These are phyloP conservation scores for Pugionium dolabratum DNA, from an alignment of 345 rosid species.

Conservation along the genomic window DNA sequence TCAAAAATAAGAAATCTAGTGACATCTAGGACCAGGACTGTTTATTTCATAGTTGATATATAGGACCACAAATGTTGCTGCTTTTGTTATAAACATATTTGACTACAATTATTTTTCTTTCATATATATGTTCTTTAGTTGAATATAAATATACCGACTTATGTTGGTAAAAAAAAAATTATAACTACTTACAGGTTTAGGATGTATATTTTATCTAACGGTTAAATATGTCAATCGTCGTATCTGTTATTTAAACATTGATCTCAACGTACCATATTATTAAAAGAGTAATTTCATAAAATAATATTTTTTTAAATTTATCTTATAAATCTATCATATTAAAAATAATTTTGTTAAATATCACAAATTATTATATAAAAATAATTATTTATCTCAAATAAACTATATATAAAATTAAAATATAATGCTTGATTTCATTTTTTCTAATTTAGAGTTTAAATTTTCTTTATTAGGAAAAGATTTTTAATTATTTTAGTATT, in stretches of 20 bases:
- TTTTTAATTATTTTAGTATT: too few relatives aligned
- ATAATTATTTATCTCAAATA: too few relatives aligned
- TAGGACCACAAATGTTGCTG: conserved; percentile 7
- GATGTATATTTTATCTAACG: not conserved
- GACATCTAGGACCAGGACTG: not conserved
- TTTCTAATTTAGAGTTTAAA: too few relatives aligned
- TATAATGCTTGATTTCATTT: too few relatives aligned
- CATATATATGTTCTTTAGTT: not conserved
- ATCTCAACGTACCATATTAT: not conserved
- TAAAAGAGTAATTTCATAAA: too few relatives aligned
- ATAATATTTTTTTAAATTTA: too few relatives aligned
- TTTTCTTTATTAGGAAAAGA: too few relatives aligned
- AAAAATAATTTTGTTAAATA: too few relatives aligned
- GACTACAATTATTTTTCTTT: not conserved
- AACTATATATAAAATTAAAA: too few relatives aligned
- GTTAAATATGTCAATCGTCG: not conserved
- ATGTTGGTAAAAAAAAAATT: too few relatives aligned
- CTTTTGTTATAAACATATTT: conserved; percentile 4
- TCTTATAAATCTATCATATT: too few relatives aligned
- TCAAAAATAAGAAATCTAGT: conserved; percentile 3
- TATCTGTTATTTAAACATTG: not conserved
- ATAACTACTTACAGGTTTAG: not conserved
- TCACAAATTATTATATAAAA: too few relatives aligned
- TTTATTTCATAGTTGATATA: not conserved
- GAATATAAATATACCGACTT: not conserved